phyloP scores from a whole-genome alignment of 2,329 filamentous ascomycete genomes.

The Tricladium varicosporioides region DNA sequence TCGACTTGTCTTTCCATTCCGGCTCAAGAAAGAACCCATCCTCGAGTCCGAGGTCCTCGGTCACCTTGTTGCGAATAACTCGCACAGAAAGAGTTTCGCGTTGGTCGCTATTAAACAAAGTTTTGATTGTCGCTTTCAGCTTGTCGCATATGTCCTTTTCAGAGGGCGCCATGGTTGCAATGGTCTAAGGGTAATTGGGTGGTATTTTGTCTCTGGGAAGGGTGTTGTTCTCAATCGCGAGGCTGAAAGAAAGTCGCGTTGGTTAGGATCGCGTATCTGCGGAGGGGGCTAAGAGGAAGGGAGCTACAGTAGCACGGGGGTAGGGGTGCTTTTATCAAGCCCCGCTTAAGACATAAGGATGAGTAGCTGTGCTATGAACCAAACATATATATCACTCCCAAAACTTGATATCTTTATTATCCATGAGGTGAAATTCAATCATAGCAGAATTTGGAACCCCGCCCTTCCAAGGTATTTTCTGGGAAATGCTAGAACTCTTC shows the following conservation, averaged over 20 bases:
- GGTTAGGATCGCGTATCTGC: no score
- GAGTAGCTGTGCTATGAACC: no score
- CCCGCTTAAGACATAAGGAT: no score
- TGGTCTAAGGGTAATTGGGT: background rate
- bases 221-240: background rate
- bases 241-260: background rate
- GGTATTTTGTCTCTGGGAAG: background rate
- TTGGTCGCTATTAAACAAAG: constrained; percentile 4
- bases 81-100: constrained; percentile 52
- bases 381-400: no score
- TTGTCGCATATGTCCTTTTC: background rate
- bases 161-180: constrained; percentile 9
- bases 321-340: no score
- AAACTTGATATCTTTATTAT: no score
- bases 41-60: constrained; percentile 47
- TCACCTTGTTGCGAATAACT: constrained; percentile 50
- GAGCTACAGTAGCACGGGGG: no score
- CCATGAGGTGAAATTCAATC: no score
- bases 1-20: constrained; percentile 57
- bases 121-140: constrained; percentile 4
- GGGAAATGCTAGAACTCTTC: no score
- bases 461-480: no score
- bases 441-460: no score
- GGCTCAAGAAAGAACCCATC: constrained; percentile 47
- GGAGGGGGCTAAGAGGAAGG: no score